Percentiles rank a stretch among this genome's conserved stretches.
phyloP scores from a whole-genome alignment of 441 rosid genomes.

The Brassica balearica region DNA sequence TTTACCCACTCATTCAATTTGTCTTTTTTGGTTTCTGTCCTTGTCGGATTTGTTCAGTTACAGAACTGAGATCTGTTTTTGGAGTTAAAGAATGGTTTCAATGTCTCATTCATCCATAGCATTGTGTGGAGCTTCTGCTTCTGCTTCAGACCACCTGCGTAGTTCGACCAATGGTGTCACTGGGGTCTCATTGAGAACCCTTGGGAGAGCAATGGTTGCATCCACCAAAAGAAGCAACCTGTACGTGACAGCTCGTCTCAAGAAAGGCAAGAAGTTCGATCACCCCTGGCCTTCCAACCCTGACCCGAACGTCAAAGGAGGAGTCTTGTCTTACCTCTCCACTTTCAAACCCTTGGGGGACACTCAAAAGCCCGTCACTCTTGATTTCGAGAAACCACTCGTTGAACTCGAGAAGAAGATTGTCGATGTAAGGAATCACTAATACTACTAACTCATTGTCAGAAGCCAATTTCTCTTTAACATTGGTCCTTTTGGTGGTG shows the following conservation, averaged over 20 bases:
- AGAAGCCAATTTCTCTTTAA: too few relatives aligned
- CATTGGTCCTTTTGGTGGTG: slow-evolving; percentile 36
- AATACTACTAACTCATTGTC: too few relatives aligned
- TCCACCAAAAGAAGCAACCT: slow-evolving; percentile 45
- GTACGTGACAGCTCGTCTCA: slow-evolving; percentile 59
- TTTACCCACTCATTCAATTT: background rate
- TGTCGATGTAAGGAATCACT: slow-evolving; percentile 54
- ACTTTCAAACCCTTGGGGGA: slow-evolving; percentile 80
- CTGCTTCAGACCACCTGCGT: slow-evolving; percentile 78
- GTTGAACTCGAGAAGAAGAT: slow-evolving; percentile 82
- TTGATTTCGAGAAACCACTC: slow-evolving; percentile 94
- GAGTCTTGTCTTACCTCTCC: slow-evolving; percentile 79
- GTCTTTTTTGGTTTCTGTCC: too few relatives aligned
- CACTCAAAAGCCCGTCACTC: slow-evolving; percentile 77
- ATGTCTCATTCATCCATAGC: slow-evolving; percentile 59
- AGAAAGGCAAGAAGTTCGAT: slow-evolving; percentile 85
- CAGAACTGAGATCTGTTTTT: slow-evolving; percentile 27
- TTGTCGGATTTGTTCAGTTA: slow-evolving; percentile 1
- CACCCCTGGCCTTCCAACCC: slow-evolving; percentile 89
- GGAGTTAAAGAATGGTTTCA: slow-evolving; percentile 57
- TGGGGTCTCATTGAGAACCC: slow-evolving; percentile 63
- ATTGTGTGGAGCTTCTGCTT: slow-evolving; percentile 57
- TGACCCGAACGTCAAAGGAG: slow-evolving; percentile 92
- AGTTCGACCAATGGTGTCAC: slow-evolving; percentile 60
- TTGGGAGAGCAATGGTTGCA: slow-evolving; percentile 55